These are phyloP conservation scores for Leishmania tropica DNA, from an alignment of 208 protist species.

Conservation along the genomic window DNA sequence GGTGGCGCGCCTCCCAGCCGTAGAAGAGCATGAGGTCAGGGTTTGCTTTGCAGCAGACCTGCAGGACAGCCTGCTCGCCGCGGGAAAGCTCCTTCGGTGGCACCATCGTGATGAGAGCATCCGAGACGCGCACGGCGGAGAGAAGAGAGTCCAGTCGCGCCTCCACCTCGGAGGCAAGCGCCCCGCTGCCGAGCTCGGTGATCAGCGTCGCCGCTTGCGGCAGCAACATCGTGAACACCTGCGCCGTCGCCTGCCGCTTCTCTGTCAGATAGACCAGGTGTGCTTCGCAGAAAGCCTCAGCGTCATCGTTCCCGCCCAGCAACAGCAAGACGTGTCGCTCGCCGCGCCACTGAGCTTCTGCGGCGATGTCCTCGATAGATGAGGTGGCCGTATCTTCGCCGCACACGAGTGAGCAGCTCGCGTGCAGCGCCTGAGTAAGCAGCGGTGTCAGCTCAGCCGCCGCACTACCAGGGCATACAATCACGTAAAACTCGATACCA, in stretches of 20 bases:
- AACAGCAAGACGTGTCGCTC: slow-evolving; percentile 27
- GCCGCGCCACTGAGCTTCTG: slow-evolving; percentile 3
- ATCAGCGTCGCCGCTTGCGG: slow-evolving; percentile 25
- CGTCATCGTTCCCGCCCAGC: slow-evolving; percentile 29
- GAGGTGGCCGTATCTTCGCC: slow-evolving; percentile 22
- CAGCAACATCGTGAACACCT: slow-evolving; percentile 49
- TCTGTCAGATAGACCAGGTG: slow-evolving; percentile 46
- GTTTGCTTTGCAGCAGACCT: slow-evolving; percentile 34
- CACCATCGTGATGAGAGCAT: slow-evolving; percentile 42
- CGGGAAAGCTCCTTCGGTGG: slow-evolving; percentile 27
- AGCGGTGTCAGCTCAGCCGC: slow-evolving; percentile 16
- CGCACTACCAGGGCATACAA: slow-evolving; percentile 42
- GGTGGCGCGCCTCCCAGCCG: slow-evolving; percentile 31
- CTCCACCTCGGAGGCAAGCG: slow-evolving; percentile 12
- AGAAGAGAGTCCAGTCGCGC: slow-evolving; percentile 29
- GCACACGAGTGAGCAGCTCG: slow-evolving; percentile 19
- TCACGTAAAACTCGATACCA: slow-evolving; percentile 47
- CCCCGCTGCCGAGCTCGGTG: background rate
- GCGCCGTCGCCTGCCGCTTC: slow-evolving; percentile 33
- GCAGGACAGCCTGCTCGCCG: slow-evolving; percentile 30
- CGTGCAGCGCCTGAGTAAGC: slow-evolving; percentile 20
- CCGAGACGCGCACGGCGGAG: slow-evolving; percentile 38
- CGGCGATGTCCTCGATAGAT: slow-evolving; percentile 12
- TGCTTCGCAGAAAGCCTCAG: slow-evolving; percentile 42
- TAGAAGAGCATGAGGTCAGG: slow-evolving; percentile 32